These are phyloP conservation scores for Hymenoscyphus linearis DNA, from an alignment of 2,329 filamentous ascomycete species.

Conservation along the genomic window DNA sequence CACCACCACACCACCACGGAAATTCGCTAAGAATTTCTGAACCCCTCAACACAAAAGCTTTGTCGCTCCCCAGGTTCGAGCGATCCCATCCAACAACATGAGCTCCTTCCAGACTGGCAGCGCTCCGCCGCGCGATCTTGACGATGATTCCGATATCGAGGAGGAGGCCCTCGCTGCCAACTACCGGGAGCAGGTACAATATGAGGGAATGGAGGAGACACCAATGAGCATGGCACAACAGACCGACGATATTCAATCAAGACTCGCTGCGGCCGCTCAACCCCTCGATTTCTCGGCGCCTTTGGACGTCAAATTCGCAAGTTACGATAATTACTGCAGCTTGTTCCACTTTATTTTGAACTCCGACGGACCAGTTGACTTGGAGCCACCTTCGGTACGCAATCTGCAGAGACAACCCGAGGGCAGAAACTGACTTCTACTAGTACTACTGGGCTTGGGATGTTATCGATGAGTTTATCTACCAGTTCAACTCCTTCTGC, in stretches of 20 bases:
- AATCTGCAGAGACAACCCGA: conserved; percentile 5
- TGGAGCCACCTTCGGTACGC: conserved; percentile 92
- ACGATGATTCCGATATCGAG: conserved; percentile 88
- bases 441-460: conserved; percentile 99
- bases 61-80: not conserved
- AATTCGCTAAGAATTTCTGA: not conserved
- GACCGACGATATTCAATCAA: conserved; percentile 87
- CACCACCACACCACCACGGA: not conserved
- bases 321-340: conserved; percentile 99
- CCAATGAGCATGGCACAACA: conserved; percentile 67
- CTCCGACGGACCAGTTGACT: conserved; percentile 95
- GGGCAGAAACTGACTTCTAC: conserved; percentile 18
- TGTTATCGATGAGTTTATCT: conserved; percentile 99
- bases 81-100: conserved; percentile 38
- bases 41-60: not conserved
- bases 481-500: conserved; percentile 99
- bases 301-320: conserved; percentile 94
- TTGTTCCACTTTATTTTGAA: conserved; percentile 99
- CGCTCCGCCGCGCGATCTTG: conserved; percentile 54
- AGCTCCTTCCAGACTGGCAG: conserved; percentile 57
- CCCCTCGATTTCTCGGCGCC: conserved; percentile 94
- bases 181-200: conserved; percentile 94
- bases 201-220: conserved; percentile 81
- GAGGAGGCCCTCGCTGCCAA: conserved; percentile 94
- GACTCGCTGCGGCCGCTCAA: conserved; percentile 85